A percentile compares a stretch with the other conserved stretches of the same genome.
Conservation (phyloP, 306 rosid genomes). For the Clitoria ternatea region DNA sequence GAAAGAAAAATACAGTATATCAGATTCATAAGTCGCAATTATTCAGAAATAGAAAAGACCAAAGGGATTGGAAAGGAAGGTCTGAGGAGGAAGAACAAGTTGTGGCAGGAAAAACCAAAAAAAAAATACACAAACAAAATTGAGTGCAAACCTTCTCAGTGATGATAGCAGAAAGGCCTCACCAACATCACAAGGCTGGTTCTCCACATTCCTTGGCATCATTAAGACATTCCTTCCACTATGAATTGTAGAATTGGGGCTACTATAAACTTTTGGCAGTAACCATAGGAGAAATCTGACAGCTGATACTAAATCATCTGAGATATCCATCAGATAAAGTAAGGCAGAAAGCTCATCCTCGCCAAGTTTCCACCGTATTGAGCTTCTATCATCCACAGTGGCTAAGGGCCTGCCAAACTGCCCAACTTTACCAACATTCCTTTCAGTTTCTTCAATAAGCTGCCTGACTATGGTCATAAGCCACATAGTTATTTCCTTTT, state of each 20-base stretch:
- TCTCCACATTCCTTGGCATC: slow-evolving; percentile 64
- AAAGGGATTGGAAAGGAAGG: neutral
- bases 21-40: neutral
- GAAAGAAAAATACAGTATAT: neutral
- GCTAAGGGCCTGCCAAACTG: slow-evolving; percentile 67
- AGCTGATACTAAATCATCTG: slow-evolving; percentile 75
- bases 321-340: slow-evolving; percentile 72
- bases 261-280: slow-evolving; percentile 61
- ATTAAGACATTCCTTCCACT: slow-evolving; percentile 58
- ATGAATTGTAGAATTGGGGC: slow-evolving; percentile 62
- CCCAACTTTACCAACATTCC: slow-evolving; percentile 57
- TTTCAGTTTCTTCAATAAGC: slow-evolving; percentile 75
- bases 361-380: slow-evolving; percentile 75
- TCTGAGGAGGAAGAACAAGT: neutral
- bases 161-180: slow-evolving; percentile 84
- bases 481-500: slow-evolving; percentile 66
- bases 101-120: neutral
- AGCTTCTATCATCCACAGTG: slow-evolving; percentile 53
- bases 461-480: slow-evolving; percentile 55
- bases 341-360: slow-evolving; percentile 82
- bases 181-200: slow-evolving; percentile 71
- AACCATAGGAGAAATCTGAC: slow-evolving; percentile 83
- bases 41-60: neutral
- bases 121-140: neutral
- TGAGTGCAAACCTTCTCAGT: slow-evolving; percentile 59